Evolutionary conservation across 2,329 filamentous ascomycete species (phyloP), one percentile per base, ranked within the genome.

Genomic region (Sclerotinia borealis): DNA sequence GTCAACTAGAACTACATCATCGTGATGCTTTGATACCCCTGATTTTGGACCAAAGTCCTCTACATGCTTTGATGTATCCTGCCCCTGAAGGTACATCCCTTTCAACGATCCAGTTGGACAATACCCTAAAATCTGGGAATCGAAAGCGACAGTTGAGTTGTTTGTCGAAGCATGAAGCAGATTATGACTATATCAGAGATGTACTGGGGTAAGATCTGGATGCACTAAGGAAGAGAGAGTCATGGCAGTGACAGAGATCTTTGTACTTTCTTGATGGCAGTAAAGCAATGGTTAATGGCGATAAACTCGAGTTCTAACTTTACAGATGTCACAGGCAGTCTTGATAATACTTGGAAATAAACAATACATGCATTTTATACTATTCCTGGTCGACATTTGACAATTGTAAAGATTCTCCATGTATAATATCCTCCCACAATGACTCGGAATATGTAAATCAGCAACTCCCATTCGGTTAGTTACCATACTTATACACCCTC

Each of bases 51-150:
- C 29, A 45, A 19, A 56, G 13, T 7, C 54, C 54, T 15, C 19
- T 56, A 31, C 39, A 56, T 34, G 54, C 54, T 10, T 56, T 56
- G 19, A 8, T 56, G 27, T 56, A 56, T 56, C 54, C 54, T 13
- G 27, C 54, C 2, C 54, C 54, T 6, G 1, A 31, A 10, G 27
- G 39, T 17, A 45, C 39, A 34, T 34, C 29, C 4, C 17, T 56
- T 25, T 56, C 54, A 34, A 45, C 8, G 11, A 7, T 45, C 25
- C 37, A 31, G 13, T 31, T 17, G 27, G 11, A 22, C 15, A 41
- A 31, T 15, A 11, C n/a, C 13, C 11, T 15, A 37, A 11, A 43
- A 31, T 31, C 47, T 49, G 27, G 17, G 27, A n/a, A 31, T 49
- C 47, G n/a, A 29, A n/a, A 31, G 6, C 17, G 15, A 4, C 47